Percentiles rank a stretch among this genome's conserved stretches.
These are phyloP conservation scores for Zygosaccharomyces pseudorouxii DNA, from an alignment of 805 yeast species.

Conservation along the genomic window DNA sequence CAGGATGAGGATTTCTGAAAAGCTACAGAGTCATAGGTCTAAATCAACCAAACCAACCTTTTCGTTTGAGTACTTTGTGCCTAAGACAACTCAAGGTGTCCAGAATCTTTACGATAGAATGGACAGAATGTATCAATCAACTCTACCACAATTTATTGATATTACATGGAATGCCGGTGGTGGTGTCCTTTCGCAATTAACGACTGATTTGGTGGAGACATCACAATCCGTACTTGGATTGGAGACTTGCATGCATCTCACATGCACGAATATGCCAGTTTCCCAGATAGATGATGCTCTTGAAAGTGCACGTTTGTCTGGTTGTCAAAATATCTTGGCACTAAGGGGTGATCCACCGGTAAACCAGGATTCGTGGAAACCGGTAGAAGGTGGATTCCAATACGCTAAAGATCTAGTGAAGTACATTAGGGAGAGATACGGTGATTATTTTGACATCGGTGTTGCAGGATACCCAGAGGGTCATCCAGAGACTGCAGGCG, in stretches of 20 bases:
- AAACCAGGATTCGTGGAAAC: slow-evolving; percentile 41
- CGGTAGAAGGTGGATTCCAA: slow-evolving; percentile 65
- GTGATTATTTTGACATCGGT: slow-evolving; percentile 88
- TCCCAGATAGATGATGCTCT: slow-evolving; percentile 79
- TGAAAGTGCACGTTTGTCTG: slow-evolving; percentile 77
- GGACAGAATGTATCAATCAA: slow-evolving; percentile 91
- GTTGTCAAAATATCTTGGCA: slow-evolving; percentile 93
- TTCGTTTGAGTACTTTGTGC: slow-evolving; percentile 95
- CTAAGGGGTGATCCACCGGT: slow-evolving; percentile 93
- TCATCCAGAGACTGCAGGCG: slow-evolving; percentile 75
- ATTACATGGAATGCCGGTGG: slow-evolving; percentile 99
- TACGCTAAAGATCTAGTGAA: slow-evolving; percentile 83
- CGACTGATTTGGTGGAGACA: slow-evolving; percentile 88
- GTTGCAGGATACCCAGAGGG: slow-evolving; percentile 98
- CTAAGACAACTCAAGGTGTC: slow-evolving; percentile 95
- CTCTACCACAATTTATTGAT: slow-evolving; percentile 84
- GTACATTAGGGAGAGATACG: slow-evolving; percentile 72
- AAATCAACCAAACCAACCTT: slow-evolving; percentile 55
- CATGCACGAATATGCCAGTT: slow-evolving; percentile 92
- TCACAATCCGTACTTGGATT: slow-evolving; percentile 86
- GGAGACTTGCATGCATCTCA: slow-evolving; percentile 96
- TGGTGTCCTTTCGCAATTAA: slow-evolving; percentile 60
- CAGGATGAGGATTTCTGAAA: slow-evolving; percentile 40
- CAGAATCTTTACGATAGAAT: slow-evolving; percentile 93
- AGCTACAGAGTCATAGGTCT: slow-evolving; percentile 34